Evolutionary conservation across 169 alveolate genomes (phyloP), one percentile per base, ranked within the genome.

Genomic region (Plasmodium reichenowi): DNA sequence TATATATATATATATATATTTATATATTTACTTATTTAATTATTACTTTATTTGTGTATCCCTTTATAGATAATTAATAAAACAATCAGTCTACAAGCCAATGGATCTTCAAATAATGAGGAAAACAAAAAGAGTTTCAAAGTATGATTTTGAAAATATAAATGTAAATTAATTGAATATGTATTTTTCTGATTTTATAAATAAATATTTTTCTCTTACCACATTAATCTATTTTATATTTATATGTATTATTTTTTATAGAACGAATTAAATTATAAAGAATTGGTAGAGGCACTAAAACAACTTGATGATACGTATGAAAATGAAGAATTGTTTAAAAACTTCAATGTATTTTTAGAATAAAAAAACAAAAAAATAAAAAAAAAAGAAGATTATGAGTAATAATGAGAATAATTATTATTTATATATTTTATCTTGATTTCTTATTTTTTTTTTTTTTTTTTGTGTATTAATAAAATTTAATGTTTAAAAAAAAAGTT

Each of bases 281-380:
- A 67, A 54, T 26, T 83, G n/a, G 58, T 70, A 15, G 62, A 83
- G 38, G 52, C 80, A 0, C 5, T 83, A 68, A 50, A 83, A 62
- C 64, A 83, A 38, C 58, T 58, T 68, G 62, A 67, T 47, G 43
- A 83, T 29, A 83, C 52, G 12, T 83, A 54, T 54, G 63, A 68
- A 68, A 70, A 54, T 67, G 85, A 83, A 58, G 91, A 83, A 68
- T 68, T 54, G 12, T 13, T 38, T 15, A 67, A 83, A 72, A 83
- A 68, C n/a, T 58, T 83, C 26, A 83, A 70, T 24, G 72, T 56
- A 15, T 72, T 83, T 70, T 67, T 67, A 20, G 63, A 83, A 67
- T 83, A 83, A 54, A 13, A 29, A 38, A 12, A 50, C 13, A 10
- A 45, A 20, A 45, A 20, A 52, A 52, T 0, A 52, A 52, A 63